Conservation (phyloP, 225 moss, liverwort and hornwort species). For the Thuidium tamariscinum region DNA sequence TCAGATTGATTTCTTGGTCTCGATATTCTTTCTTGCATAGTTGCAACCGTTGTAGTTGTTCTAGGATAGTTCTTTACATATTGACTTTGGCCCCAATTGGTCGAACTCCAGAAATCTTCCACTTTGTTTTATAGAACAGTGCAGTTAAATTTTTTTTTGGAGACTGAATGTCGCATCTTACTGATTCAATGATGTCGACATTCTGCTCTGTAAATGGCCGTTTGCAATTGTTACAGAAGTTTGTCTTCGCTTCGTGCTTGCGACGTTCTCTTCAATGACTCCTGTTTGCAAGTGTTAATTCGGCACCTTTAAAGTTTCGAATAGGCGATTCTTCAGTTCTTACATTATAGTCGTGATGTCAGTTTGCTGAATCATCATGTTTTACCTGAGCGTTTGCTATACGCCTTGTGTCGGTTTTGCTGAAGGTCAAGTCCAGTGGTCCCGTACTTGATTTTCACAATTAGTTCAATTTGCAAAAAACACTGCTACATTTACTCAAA, state of each 20-base stretch:
- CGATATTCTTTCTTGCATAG: not conserved
- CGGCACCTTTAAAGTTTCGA: not conserved
- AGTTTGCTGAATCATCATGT: not conserved
- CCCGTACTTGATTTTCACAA: not conserved
- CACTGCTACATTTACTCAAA: not conserved
- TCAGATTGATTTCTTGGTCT: not conserved
- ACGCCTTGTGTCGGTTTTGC: not conserved
- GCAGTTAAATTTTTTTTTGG: not conserved
- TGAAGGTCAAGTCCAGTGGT: not conserved
- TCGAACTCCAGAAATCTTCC: not conserved
- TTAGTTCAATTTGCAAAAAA: not conserved
- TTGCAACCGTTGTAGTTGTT: not conserved
- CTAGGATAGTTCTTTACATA: not conserved
- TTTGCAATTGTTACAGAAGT: not conserved
- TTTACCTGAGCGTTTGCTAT: not conserved
- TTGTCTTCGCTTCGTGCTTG: not conserved
- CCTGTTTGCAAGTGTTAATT: not conserved
- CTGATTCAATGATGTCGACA: not conserved
- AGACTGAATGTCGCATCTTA: not conserved
- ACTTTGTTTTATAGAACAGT: not conserved
- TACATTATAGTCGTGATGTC: not conserved
- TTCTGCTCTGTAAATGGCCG: not conserved
- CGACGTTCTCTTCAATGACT: not conserved
- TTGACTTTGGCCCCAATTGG: not conserved
- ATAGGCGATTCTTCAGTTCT: not conserved